Evolutionary conservation across 1,284 basidiomycete genomes (phyloP).

Genomic region (Volvariella surrecta): DNA sequence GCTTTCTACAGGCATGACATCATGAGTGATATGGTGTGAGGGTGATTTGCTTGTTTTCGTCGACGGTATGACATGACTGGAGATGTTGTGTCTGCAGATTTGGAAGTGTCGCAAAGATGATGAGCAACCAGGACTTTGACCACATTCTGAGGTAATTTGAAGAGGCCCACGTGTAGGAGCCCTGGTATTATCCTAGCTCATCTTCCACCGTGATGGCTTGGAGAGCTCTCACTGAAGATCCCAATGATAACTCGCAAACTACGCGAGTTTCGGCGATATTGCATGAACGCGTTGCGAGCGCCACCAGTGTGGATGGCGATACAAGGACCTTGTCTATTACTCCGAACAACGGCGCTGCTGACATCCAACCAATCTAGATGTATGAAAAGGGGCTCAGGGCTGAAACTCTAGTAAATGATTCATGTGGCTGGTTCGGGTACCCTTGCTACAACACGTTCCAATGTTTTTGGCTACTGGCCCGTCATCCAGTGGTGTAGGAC

Average conservation of each 20-base stretch:
- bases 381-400: constrained; percentile 14
- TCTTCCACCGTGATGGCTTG: not conserved
- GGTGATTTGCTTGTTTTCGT: constrained; percentile 5
- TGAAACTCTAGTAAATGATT: constrained; percentile 30
- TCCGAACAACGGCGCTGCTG: not conserved
- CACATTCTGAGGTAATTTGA: not conserved
- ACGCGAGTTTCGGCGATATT: not conserved
- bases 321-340: not conserved
- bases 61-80: too few species aligned
- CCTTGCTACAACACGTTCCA: constrained; percentile 35
- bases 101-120: constrained; percentile 30
- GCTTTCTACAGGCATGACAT: constrained; percentile 44
- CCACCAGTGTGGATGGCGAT: not conserved
- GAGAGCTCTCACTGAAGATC: not conserved
- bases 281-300: not conserved
- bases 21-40: constrained; percentile 55
- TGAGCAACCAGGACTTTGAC: not conserved
- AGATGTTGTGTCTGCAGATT: constrained; percentile 22
- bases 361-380: not conserved
- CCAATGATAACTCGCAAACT: not conserved
- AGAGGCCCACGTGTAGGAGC: not conserved
- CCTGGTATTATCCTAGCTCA: not conserved
- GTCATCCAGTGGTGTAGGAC: constrained; percentile 33
- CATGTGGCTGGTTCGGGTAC: constrained; percentile 52
- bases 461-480: constrained; percentile 38